A percentile compares a stretch with the other conserved stretches of the same genome.
These are phyloP conservation scores for Aspergillus quadricinctus DNA, from an alignment of 2,329 filamentous ascomycete genomes.

Conservation along the genomic window DNA sequence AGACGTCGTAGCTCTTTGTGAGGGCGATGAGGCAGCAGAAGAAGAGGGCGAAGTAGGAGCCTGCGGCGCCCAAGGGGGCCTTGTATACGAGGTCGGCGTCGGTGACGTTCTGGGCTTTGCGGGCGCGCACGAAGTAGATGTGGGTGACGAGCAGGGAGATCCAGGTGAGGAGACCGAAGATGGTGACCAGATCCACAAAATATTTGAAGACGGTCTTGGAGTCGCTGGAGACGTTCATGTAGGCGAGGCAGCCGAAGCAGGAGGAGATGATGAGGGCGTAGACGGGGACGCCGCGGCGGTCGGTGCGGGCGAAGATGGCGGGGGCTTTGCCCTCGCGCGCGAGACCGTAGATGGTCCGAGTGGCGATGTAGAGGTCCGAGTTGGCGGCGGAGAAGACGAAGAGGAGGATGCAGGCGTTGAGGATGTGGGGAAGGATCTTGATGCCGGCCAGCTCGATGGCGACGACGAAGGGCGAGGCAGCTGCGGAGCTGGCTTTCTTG, in stretches of 20 bases:
- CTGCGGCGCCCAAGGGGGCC: slow-evolving; percentile 67
- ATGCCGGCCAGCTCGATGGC: slow-evolving; percentile 65
- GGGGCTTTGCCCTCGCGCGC: slow-evolving; percentile 69
- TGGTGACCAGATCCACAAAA: slow-evolving; percentile 65
- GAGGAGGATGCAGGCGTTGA: slow-evolving; percentile 70
- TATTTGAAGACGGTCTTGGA: slow-evolving; percentile 58
- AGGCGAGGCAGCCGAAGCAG: slow-evolving; percentile 62
- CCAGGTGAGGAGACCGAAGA: slow-evolving; percentile 64
- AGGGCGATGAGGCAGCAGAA: slow-evolving; percentile 70
- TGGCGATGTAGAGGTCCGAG: slow-evolving; percentile 72
- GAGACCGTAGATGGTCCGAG: slow-evolving; percentile 68
- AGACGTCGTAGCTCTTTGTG: slow-evolving; percentile 79
- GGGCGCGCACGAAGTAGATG: slow-evolving; percentile 62
- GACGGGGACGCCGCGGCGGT: slow-evolving; percentile 67
- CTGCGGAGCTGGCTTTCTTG: slow-evolving; percentile 47
- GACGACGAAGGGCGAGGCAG: slow-evolving; percentile 70
- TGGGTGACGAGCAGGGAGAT: slow-evolving; percentile 65
- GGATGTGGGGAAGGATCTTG: slow-evolving; percentile 58
- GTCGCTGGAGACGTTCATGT: slow-evolving; percentile 59
- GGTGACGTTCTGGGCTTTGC: slow-evolving; percentile 56
- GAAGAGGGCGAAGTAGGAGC: slow-evolving; percentile 63
- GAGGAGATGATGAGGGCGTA: slow-evolving; percentile 60
- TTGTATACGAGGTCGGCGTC: slow-evolving; percentile 57
- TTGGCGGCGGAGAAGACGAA: slow-evolving; percentile 76
- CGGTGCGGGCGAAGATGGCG: slow-evolving; percentile 65